A percentile compares a stretch with the other conserved stretches of the same genome.
Conservation (phyloP, 169 alveolate genomes). For the Perkinsus olseni region DNA sequence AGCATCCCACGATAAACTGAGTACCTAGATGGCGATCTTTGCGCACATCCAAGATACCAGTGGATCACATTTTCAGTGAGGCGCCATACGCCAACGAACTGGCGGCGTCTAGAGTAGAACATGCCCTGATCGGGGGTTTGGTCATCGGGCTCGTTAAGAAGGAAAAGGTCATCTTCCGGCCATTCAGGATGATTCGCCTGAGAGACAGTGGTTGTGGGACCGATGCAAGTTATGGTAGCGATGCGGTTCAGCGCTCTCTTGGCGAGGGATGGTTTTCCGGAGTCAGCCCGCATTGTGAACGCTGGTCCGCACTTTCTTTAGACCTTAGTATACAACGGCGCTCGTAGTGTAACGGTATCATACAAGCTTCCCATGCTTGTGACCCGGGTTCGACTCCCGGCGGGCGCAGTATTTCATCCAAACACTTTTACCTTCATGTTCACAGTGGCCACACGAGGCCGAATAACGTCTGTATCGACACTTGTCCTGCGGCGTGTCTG, state of each 20-base stretch:
- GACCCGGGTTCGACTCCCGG: conserved; percentile 5
- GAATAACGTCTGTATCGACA: neutral
- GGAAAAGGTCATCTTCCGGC: neutral
- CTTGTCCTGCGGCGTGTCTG: neutral
- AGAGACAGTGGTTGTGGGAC: too few relatives aligned
- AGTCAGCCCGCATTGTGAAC: too few relatives aligned
- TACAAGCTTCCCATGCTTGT: conserved; percentile 3
- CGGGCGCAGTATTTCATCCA: neutral
- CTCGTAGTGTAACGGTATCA: conserved; percentile 3
- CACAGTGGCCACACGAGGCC: neutral
- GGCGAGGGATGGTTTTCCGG: too few relatives aligned
- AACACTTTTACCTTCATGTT: neutral
- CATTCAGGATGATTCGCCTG: neutral
- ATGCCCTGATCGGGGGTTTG: neutral
- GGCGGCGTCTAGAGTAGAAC: neutral
- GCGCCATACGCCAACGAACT: neutral
- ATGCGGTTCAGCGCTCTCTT: too few relatives aligned
- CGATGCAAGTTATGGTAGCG: too few relatives aligned
- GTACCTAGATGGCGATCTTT: neutral
- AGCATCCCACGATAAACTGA: neutral
- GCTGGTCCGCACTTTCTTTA: too few relatives aligned
- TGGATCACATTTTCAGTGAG: neutral
- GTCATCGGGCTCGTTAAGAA: neutral
- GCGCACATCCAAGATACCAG: neutral
- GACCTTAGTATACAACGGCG: neutral